Conservation (phyloP, 768 basidiomycete genomes). For the Gymnopilus junonius region DNA sequence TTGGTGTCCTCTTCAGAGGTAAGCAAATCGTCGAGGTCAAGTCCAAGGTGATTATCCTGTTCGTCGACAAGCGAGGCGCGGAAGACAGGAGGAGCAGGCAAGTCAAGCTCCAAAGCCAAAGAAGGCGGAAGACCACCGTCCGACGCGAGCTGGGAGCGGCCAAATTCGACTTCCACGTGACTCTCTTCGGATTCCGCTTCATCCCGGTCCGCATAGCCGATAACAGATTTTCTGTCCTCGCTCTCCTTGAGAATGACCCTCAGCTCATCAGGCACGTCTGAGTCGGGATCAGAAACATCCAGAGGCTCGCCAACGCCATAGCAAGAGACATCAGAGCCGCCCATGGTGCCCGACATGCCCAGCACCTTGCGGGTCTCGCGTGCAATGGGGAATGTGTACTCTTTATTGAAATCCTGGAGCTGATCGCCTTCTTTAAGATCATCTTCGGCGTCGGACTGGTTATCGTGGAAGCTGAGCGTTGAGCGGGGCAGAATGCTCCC, state of each 20-base stretch:
- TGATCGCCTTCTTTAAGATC: not conserved
- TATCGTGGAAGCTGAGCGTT: not conserved
- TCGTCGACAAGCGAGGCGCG: conserved; percentile 37
- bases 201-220: not conserved
- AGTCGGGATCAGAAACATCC: conserved; percentile 68
- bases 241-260: conserved; percentile 57
- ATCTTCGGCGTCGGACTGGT: conserved; percentile 3
- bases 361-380: conserved; percentile 59
- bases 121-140: conserved; percentile 1
- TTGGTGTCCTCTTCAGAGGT: conserved; percentile 68
- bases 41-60: conserved; percentile 11
- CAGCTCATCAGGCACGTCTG: conserved; percentile 82
- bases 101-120: conserved; percentile 1
- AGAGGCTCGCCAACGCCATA: conserved; percentile 45
- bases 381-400: conserved; percentile 27
- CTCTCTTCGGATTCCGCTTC: not conserved
- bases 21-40: conserved; percentile 40
- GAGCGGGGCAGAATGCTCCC: conserved; percentile 10
- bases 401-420: not conserved
- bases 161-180: conserved; percentile 11
- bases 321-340: conserved; percentile 54
- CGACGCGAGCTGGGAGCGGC: not conserved
- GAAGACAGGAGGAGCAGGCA: conserved; percentile 19
- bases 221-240: conserved; percentile 20
- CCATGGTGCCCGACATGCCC: conserved; percentile 71